A percentile compares a stretch with the other conserved stretches of the same genome.
Evolutionary conservation across 495 filamentous ascomycete genomes (phyloP).

Genomic region (Lentithecium fluviatile): DNA sequence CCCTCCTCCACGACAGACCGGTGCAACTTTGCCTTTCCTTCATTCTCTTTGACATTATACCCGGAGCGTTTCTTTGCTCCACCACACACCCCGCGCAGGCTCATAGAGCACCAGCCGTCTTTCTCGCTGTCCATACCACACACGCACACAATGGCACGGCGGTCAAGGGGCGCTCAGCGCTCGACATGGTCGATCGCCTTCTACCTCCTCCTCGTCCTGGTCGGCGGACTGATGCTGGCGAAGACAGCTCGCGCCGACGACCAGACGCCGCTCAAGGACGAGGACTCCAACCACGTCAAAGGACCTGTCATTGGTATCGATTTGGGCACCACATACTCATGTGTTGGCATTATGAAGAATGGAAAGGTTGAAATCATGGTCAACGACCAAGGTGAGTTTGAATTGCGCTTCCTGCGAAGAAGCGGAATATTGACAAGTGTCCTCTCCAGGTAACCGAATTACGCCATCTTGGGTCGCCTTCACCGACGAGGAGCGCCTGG

Average conservation of each 20-base stretch:
- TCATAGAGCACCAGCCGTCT: slow-evolving; percentile 9
- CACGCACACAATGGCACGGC: slow-evolving; percentile 37
- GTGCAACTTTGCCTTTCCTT: neutral
- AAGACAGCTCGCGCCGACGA: slow-evolving; percentile 70
- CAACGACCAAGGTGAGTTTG: slow-evolving; percentile 37
- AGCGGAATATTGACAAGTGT: slow-evolving; percentile 59
- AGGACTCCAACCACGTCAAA: slow-evolving; percentile 36
- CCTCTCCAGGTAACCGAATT: slow-evolving; percentile 92
- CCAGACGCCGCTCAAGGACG: slow-evolving; percentile 60
- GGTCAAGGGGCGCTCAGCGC: slow-evolving; percentile 38
- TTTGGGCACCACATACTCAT: slow-evolving; percentile 98
- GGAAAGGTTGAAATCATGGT: slow-evolving; percentile 78
- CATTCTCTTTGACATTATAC: neutral
- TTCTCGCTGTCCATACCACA: slow-evolving; percentile 3
- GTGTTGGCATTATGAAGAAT: slow-evolving; percentile 98
- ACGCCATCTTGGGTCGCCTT: slow-evolving; percentile 98
- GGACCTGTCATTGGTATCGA: slow-evolving; percentile 89
- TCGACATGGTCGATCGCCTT: slow-evolving; percentile 71
- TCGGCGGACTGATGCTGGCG: slow-evolving; percentile 72
- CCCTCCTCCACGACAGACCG: neutral
- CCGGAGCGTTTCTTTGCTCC: neutral
- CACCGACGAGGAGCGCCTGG: slow-evolving; percentile 93
- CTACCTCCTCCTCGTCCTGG: slow-evolving; percentile 81
- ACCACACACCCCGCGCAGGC: slow-evolving; percentile 4
- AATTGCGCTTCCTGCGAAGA: neutral